Conservation (phyloP, 768 basidiomycete genomes). For the Boletus barrowsii region DNA sequence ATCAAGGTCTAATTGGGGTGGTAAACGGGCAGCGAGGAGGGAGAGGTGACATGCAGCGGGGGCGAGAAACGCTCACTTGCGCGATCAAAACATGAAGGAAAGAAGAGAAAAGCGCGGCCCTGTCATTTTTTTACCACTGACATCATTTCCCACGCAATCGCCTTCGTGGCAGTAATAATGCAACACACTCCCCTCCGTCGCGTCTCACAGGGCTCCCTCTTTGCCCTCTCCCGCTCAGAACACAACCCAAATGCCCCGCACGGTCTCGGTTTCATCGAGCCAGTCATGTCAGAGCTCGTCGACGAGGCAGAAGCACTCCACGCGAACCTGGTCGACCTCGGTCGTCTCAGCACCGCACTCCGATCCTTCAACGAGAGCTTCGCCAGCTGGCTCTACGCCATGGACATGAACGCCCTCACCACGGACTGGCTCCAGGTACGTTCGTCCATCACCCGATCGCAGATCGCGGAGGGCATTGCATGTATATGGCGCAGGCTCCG, state of each 20-base stretch:
- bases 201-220: conserved; percentile 88
- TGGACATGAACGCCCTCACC: conserved; percentile 95
- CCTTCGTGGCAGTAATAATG: conserved; percentile 8
- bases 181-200: conserved; percentile 62
- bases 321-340: conserved; percentile 69
- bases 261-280: conserved; percentile 82
- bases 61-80: no score
- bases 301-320: conserved; percentile 86
- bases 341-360: conserved; percentile 69
- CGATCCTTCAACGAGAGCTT: conserved; percentile 90
- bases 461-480: no score
- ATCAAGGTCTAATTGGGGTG: conserved; percentile 19
- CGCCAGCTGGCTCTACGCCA: conserved; percentile 84
- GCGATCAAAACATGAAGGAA: no score
- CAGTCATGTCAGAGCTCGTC: conserved; percentile 78
- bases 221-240: conserved; percentile 72
- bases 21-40: not conserved
- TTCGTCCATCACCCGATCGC: not conserved
- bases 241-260: conserved; percentile 73
- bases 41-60: no score
- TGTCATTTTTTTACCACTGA: conserved; percentile 9
- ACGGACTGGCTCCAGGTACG: conserved; percentile 85
- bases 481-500: conserved; percentile 45
- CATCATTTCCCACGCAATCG: conserved; percentile 11
- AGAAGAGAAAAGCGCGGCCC: not conserved